Evolutionary conservation across 2,329 filamentous ascomycete species (phyloP), one percentile per base, ranked within the genome.

Genomic region (Nemania serpens): DNA sequence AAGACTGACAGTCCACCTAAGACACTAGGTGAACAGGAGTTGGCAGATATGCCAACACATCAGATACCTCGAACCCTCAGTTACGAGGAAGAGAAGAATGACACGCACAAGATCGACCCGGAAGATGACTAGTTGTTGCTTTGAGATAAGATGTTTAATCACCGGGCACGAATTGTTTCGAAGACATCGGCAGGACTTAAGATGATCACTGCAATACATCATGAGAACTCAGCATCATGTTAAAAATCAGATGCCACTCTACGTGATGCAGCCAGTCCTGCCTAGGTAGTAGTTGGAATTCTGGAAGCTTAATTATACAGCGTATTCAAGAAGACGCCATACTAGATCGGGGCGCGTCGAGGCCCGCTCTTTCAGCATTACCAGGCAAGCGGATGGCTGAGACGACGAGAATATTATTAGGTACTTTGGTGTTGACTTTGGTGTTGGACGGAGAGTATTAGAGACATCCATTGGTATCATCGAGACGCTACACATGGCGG

Each of bases 41-140:
- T 71, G 66, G 60, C 68, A 42, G 69, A 70, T 47, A 69, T 72
- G 60, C 51, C 67, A 46, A 53, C 41, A 12, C 48, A 45, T 2
- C 53, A 50, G 39, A 15, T 20, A 29, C n/a, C 15, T 9, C 37
- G 37, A 53, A 29, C 15, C 18, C 17, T 18, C 42, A 59, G 66
- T 29, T 53, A 18, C 0, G 65, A 63, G 15, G 49, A 64, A 49
- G 65, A 66, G 51, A 66, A 63, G 60, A 33, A 34, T 36, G 42
- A 11, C n/a, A 45, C 34, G 29, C 48, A 36, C 34, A 45, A 52
- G 45, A 20, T 15, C 22, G 41, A 47, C 6, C 22, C 50, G 3
- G 54, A 53, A 2, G 6, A 43, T 17, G 20, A 52, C 34, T 37
- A 17, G 13, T n/a, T 37, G 11, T 46, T 29, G 2, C 25, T 39